A percentile compares a stretch with the other conserved stretches of the same genome.
Evolutionary conservation across 2,329 filamentous ascomycete species (phyloP).

Genomic region (Trichoderma simmonsii): DNA sequence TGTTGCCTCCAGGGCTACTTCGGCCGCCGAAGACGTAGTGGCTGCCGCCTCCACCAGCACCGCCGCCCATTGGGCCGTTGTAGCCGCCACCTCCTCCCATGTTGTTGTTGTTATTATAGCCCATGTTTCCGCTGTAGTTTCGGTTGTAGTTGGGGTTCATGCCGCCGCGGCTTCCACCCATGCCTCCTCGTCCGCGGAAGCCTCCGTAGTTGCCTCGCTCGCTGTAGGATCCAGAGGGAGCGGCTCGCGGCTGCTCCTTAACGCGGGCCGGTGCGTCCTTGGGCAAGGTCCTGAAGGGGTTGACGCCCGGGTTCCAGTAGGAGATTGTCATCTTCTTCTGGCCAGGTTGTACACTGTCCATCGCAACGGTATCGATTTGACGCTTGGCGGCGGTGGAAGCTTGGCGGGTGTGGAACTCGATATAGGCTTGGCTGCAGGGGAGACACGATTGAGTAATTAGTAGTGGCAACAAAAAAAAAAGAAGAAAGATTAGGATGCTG

Average conservation of each 20-base stretch:
- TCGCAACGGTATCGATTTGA: constrained; percentile 64
- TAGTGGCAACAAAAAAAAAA: background rate
- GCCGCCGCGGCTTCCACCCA: constrained; percentile 43
- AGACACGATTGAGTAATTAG: constrained; percentile 18
- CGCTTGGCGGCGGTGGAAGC: constrained; percentile 84
- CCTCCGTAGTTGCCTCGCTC: constrained; percentile 50
- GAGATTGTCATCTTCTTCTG: constrained; percentile 71
- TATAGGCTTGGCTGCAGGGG: constrained; percentile 63
- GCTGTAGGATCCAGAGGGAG: constrained; percentile 48
- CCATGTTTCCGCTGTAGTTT: constrained; percentile 37
- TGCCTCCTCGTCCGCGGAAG: constrained; percentile 51
- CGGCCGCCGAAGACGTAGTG: constrained; percentile 50
- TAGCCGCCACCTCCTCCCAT: constrained; percentile 44
- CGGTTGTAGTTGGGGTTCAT: constrained; percentile 49
- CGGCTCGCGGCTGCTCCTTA: constrained; percentile 60
- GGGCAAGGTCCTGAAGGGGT: constrained; percentile 86
- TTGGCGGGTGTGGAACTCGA: constrained; percentile 80
- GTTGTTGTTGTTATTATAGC: constrained; percentile 41
- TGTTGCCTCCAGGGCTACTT: constrained; percentile 36
- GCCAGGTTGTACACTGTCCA: constrained; percentile 49
- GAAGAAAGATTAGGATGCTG: background rate
- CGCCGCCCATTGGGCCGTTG: constrained; percentile 48
- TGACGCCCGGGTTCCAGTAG: constrained; percentile 73
- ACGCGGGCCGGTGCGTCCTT: constrained; percentile 72
- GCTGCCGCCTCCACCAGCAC: constrained; percentile 46